Evolutionary conservation across 345 rosid species (phyloP), one percentile per base, ranked within the genome.

Genomic region (Diplotaxis tenuifolia): DNA sequence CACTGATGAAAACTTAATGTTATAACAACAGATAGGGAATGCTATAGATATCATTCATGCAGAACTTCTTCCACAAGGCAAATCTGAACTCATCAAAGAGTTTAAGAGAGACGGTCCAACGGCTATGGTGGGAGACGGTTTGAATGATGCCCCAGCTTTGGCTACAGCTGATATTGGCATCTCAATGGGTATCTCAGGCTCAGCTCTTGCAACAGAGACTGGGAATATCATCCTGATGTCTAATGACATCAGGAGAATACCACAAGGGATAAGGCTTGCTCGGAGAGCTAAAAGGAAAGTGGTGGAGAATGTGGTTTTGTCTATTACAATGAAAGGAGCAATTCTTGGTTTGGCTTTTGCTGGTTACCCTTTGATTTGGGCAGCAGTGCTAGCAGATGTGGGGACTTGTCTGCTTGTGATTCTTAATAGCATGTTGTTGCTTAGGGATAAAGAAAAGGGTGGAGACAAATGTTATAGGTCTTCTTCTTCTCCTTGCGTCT

Each of bases 121-220:
- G 0, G 88, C 81, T 3, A 95, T 92, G 99, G 81, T 90, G 16
- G 99, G 98, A 60, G 98, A 95, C 66, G 99, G 97, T 0, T 16
- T 95, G 8, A 95, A 95, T 15, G 99, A 95, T 70, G 96, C 99
- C 9, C 99, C 97, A 4, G 96, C 99, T 28, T 81, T 95, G 67
- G 98, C 96, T n/a, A 84, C 86, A 8, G 93, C 98, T 0, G 90
- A 92, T 65, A 86, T 92, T 20, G 99, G 99, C 3, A 88, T 95
- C 15, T 92, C 99, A 0, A 95, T 89, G 99, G 98, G 99, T 1
- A 52, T 95, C 49, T 92, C 98, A 0, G 96, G 97, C 50, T 95
- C 99, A 0, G 94, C 99, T 0, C 94, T 90, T 12, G 96, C 97
- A 42, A 90, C 85, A 19, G 91, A 95, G 74, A 92, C 98, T 0